phyloP scores from a whole-genome alignment of 306 rosid genomes.

The Malus fusca region DNA sequence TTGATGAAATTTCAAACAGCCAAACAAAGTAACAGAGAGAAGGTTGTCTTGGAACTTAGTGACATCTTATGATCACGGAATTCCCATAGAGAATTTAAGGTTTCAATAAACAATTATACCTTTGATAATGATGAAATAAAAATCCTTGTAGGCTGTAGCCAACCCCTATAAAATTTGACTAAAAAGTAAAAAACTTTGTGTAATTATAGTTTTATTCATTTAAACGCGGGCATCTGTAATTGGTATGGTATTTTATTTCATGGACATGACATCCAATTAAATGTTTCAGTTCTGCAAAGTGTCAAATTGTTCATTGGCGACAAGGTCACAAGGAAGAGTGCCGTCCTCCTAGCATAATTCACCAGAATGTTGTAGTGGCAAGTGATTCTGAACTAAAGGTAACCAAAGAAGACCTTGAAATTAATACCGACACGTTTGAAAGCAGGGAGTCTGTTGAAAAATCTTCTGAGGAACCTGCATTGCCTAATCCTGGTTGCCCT shows the following conservation, averaged over 20 bases:
- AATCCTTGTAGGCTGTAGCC: background rate
- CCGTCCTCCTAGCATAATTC: slow-evolving; percentile 35
- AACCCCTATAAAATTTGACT: background rate
- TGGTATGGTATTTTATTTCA: background rate
- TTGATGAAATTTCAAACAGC: background rate
- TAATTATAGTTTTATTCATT: background rate
- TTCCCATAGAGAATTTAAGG: background rate
- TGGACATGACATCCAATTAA: slow-evolving; percentile 3
- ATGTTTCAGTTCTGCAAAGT: slow-evolving; percentile 69
- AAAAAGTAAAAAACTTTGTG: background rate
- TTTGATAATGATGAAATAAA: background rate
- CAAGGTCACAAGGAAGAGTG: slow-evolving; percentile 91
- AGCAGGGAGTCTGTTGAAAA: slow-evolving; percentile 9
- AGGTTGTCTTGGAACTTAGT: no score
- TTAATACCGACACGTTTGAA: slow-evolving; percentile 22
- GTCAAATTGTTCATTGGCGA: slow-evolving; percentile 91
- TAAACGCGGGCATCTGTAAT: background rate
- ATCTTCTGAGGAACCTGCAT: slow-evolving; percentile 19
- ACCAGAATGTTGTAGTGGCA: slow-evolving; percentile 12
- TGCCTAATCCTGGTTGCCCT: slow-evolving; percentile 20
- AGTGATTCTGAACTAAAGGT: slow-evolving; percentile 28
- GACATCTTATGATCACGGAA: background rate
- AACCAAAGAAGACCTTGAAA: slow-evolving; percentile 25
- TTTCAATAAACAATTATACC: background rate
- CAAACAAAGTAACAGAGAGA: background rate